These are phyloP conservation scores for Cucumis variabilis DNA, from an alignment of 331 rosid species.

Conservation along the genomic window DNA sequence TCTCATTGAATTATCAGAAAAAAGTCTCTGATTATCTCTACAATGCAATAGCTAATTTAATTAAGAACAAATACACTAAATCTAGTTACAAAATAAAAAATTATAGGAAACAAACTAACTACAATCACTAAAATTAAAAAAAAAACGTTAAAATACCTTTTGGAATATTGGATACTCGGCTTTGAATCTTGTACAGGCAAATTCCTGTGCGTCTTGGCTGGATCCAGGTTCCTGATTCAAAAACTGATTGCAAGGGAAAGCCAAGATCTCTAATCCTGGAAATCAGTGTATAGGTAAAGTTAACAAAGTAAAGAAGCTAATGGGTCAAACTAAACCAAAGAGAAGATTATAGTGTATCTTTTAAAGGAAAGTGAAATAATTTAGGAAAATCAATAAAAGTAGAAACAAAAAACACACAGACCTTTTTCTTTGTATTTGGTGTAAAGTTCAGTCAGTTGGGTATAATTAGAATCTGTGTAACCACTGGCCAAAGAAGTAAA, in stretches of 20 bases:
- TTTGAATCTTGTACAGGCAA: conserved; percentile 77
- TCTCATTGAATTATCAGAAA: background rate
- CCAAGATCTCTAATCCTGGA: conserved; percentile 80
- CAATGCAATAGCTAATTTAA: background rate
- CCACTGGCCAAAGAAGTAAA: conserved; percentile 49
- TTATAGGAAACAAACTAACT: background rate
- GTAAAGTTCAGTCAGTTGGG: conserved; percentile 65
- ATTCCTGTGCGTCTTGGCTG: conserved; percentile 62
- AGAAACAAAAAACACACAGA: conserved; percentile 8
- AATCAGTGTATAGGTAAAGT: conserved; percentile 6
- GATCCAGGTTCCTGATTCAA: conserved; percentile 77
- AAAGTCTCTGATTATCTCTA: background rate
- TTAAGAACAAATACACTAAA: background rate
- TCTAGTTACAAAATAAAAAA: background rate
- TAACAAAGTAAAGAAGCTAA: background rate
- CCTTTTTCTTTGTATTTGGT: conserved; percentile 69
- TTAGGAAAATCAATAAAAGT: background rate
- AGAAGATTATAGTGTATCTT: background rate
- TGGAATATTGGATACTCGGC: conserved; percentile 78
- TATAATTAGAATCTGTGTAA: conserved; percentile 72
- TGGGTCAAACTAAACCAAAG: background rate
- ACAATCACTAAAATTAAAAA: background rate
- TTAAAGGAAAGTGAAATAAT: background rate
- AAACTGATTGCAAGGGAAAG: conserved; percentile 84
- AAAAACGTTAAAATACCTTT: conserved; percentile 50